Evolutionary conservation across 768 basidiomycete genomes (phyloP).

Genomic region (Lenzites betulinus): DNA sequence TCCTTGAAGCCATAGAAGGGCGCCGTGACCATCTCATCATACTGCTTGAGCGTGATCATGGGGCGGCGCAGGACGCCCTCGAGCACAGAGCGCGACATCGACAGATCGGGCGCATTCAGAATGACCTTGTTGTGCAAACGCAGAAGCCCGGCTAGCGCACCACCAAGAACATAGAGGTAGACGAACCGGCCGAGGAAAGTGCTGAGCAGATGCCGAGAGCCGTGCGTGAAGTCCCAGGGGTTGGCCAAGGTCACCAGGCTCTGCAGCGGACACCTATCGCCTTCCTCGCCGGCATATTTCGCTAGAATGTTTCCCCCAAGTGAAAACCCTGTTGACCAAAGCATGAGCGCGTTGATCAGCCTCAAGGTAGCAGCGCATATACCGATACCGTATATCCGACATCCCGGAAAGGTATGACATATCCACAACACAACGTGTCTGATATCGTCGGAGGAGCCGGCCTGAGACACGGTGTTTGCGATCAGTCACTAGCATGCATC

Average conservation of each 20-base stretch:
- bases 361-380: neutral
- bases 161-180: conserved; percentile 27
- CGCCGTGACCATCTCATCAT: conserved; percentile 18
- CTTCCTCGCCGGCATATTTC: conserved; percentile 30
- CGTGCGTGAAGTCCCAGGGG: conserved; percentile 27
- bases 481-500: neutral
- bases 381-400: conserved; percentile 26
- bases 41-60: conserved; percentile 18
- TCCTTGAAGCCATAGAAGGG: conserved; percentile 23
- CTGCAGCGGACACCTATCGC: conserved; percentile 23
- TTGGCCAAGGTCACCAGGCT: conserved; percentile 27
- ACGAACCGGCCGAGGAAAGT: conserved; percentile 17
- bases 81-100: neutral
- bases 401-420: conserved; percentile 23
- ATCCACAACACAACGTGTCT: conserved; percentile 24
- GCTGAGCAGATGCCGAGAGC: conserved; percentile 13
- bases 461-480: conserved; percentile 10
- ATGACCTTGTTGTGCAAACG: conserved; percentile 21
- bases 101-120: conserved; percentile 2
- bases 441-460: conserved; percentile 29
- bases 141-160: conserved; percentile 23
- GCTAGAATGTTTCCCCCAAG: conserved; percentile 27
- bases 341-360: neutral
- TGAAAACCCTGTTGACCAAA: conserved; percentile 23
- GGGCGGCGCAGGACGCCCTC: conserved; percentile 14